Conservation (phyloP, 2,329 filamentous ascomycete species). For the Amylocarpus encephaloides region DNA sequence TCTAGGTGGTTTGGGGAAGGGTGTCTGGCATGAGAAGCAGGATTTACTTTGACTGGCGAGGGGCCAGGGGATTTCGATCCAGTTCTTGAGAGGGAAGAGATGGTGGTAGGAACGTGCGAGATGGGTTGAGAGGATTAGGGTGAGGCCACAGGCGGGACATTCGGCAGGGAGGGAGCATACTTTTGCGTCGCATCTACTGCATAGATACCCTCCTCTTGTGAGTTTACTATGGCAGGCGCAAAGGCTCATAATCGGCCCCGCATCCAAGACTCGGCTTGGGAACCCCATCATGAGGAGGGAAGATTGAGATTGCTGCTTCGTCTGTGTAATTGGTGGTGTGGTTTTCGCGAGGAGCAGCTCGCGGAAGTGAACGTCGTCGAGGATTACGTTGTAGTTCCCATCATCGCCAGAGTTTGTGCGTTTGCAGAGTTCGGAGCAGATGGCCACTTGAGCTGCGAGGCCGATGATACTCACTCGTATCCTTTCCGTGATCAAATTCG, state of each 20-base stretch:
- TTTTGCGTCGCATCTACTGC: conserved; percentile 80
- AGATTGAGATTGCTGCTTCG: conserved; percentile 50
- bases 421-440: conserved; percentile 83
- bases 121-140: conserved; percentile 89
- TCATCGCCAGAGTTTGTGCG: conserved; percentile 79
- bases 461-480: conserved; percentile 88
- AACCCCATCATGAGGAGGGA: conserved; percentile 96
- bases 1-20: conserved; percentile 53
- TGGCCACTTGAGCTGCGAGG: conserved; percentile 82
- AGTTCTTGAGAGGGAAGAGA: conserved; percentile 83
- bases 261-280: conserved; percentile 74
- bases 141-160: conserved; percentile 85
- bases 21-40: conserved; percentile 72
- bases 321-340: conserved; percentile 78
- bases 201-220: conserved; percentile 78
- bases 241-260: conserved; percentile 58
- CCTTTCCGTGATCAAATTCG: conserved; percentile 68
- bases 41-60: conserved; percentile 49
- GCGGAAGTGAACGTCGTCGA: conserved; percentile 81
- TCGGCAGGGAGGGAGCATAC: conserved; percentile 87
- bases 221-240: conserved; percentile 89
- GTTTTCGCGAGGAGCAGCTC: conserved; percentile 86
- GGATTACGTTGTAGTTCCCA: conserved; percentile 71
- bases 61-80: conserved; percentile 82
- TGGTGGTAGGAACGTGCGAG: conserved; percentile 90